These are phyloP conservation scores for Closterium sp. DNA, from an alignment of 139 green algal species.

Conservation along the genomic window DNA sequence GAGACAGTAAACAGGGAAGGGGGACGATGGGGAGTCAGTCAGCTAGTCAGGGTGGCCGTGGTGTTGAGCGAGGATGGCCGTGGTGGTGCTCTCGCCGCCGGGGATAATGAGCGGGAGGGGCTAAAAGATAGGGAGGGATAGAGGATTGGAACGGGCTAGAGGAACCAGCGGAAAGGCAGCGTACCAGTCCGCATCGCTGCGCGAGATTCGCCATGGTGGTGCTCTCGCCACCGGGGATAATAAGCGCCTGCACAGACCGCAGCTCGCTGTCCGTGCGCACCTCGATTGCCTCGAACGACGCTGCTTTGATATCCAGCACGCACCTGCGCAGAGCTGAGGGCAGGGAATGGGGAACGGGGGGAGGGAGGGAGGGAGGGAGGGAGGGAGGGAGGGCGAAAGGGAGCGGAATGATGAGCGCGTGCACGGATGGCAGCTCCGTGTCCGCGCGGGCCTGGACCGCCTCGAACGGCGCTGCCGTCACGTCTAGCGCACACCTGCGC, in stretches of 20 bases:
- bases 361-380: background rate
- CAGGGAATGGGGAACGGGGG: too few species aligned
- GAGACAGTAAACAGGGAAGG: background rate
- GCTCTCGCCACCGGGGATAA: conserved; percentile 55
- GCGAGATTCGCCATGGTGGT: conserved; percentile 54
- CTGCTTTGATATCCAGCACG: background rate
- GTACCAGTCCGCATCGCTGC: conserved; percentile 13
- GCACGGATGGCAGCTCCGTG: conserved; percentile 7
- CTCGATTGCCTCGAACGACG: too few species aligned
- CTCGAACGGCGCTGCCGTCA: background rate
- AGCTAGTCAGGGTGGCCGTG: conserved; percentile 37
- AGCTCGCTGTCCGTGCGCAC: too few species aligned
- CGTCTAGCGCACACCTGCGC: background rate
- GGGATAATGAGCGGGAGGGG: conserved; percentile 30
- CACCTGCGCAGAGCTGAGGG: background rate
- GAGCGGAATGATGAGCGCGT: conserved; percentile 33
- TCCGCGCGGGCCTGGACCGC: conserved; percentile 46
- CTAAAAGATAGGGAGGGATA: background rate
- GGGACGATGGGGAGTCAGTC: background rate
- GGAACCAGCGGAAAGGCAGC: background rate
- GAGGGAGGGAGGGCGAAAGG: background rate
- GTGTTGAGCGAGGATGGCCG: conserved; percentile 43
- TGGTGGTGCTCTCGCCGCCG: conserved; percentile 53
- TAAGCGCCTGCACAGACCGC: conserved; percentile 18
- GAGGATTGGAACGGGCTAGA: background rate